Conservation (phyloP, 1,284 basidiomycete genomes). For the Coniferiporia weirii region DNA sequence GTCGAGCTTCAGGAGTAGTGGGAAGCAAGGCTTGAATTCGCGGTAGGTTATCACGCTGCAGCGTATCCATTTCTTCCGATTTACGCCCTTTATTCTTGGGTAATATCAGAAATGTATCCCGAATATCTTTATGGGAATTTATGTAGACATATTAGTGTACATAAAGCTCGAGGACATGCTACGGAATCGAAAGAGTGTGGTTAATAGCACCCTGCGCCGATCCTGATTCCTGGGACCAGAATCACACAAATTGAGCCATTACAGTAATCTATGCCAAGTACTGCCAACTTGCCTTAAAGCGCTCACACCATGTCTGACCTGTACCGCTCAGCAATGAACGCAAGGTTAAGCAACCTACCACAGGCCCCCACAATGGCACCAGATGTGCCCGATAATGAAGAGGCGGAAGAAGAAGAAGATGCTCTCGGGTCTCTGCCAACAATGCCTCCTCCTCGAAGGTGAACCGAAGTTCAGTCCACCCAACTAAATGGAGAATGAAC, state of each 20-base stretch:
- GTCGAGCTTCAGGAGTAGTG: slow-evolving; percentile 14
- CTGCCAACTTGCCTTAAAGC: background rate
- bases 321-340: slow-evolving; percentile 62
- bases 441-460: slow-evolving; percentile 30
- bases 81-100: no score
- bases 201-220: background rate
- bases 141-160: background rate
- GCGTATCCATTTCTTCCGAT: no score
- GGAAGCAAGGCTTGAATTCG: background rate
- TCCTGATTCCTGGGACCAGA: background rate
- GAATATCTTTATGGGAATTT: background rate
- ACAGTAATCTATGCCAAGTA: background rate
- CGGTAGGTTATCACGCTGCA: no score
- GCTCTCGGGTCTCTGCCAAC: slow-evolving; percentile 62
- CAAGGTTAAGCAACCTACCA: slow-evolving; percentile 64
- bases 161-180: background rate
- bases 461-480: slow-evolving; percentile 8
- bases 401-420: slow-evolving; percentile 56
- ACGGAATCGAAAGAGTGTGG: background rate
- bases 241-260: background rate
- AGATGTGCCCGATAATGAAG: slow-evolving; percentile 29
- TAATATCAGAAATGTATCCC: no score
- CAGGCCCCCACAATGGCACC: slow-evolving; percentile 34
- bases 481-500: background rate
- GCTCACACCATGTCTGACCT: slow-evolving; percentile 54